These are phyloP conservation scores for Anisodus acutangulus DNA, from an alignment of 257 asterid genomes.

Conservation along the genomic window DNA sequence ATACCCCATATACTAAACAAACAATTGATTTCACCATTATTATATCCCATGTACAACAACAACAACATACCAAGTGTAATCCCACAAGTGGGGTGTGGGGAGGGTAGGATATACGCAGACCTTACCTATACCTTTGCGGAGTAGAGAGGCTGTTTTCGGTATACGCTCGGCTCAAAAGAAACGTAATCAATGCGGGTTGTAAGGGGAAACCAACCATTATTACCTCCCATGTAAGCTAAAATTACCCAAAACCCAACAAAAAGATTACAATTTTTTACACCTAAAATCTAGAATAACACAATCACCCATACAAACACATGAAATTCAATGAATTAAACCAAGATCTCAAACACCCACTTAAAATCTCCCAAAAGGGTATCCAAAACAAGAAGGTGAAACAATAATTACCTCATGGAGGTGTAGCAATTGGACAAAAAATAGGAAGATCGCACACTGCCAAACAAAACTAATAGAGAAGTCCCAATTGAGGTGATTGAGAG, in stretches of 20 bases:
- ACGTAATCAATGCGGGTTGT: too few species aligned
- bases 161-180: too few species aligned
- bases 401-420: constrained; percentile 34
- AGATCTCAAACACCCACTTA: constrained; percentile 13
- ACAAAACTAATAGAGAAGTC: background rate
- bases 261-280: constrained; percentile 24
- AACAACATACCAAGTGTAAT: too few species aligned
- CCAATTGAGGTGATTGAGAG: constrained; percentile 28
- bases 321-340: background rate
- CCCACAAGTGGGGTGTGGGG: too few species aligned
- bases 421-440: background rate
- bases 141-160: too few species aligned
- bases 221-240: background rate
- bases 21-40: too few species aligned
- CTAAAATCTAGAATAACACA: background rate
- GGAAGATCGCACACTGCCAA: too few species aligned
- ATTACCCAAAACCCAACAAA: background rate
- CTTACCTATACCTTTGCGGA: too few species aligned
- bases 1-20: too few species aligned
- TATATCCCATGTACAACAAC: too few species aligned
- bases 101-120: too few species aligned
- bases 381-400: background rate
- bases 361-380: background rate
- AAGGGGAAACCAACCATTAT: too few species aligned
- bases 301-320: background rate